A percentile compares a stretch with the other conserved stretches of the same genome.
Evolutionary conservation across 305 asterid genomes (phyloP).

Genomic region (Ilex paraguariensis): DNA sequence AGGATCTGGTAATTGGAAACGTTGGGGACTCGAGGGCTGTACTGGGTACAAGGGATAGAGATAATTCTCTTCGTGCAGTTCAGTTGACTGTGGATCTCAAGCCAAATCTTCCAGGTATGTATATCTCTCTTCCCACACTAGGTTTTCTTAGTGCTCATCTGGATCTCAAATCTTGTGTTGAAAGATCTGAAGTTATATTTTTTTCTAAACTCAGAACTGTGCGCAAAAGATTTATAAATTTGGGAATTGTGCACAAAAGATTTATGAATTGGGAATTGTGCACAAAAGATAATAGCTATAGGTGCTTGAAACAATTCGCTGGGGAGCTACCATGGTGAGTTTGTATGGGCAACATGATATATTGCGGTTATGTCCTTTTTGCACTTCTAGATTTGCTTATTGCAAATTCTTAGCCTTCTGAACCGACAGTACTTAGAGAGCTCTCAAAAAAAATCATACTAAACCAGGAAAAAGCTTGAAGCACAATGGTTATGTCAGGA

Average conservation of each 20-base stretch:
- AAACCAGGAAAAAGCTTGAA: no score
- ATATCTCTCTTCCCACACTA: neutral
- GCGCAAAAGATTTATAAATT: no score
- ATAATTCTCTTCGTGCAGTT: slow-evolving; percentile 47
- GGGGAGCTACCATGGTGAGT: neutral
- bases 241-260: no score
- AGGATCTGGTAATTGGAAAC: slow-evolving; percentile 35
- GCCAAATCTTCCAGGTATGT: slow-evolving; percentile 75
- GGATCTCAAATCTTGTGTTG: slow-evolving; percentile 3
- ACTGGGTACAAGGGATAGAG: slow-evolving; percentile 51
- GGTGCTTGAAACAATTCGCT: neutral
- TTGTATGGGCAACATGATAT: neutral
- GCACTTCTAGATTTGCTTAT: neutral
- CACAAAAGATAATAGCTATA: no score
- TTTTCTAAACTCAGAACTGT: no score
- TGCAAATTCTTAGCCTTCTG: neutral
- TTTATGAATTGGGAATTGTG: no score
- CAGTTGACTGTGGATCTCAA: slow-evolving; percentile 86
- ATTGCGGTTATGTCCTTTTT: neutral
- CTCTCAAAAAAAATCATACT: no score
- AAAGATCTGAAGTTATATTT: neutral
- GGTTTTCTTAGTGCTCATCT: neutral
- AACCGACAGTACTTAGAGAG: no score
- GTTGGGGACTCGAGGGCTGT: slow-evolving; percentile 88
- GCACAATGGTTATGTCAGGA: no score